A percentile compares a stretch with the other conserved stretches of the same genome.
Conservation (phyloP, 83 land plant species). For the Picea abies region DNA sequence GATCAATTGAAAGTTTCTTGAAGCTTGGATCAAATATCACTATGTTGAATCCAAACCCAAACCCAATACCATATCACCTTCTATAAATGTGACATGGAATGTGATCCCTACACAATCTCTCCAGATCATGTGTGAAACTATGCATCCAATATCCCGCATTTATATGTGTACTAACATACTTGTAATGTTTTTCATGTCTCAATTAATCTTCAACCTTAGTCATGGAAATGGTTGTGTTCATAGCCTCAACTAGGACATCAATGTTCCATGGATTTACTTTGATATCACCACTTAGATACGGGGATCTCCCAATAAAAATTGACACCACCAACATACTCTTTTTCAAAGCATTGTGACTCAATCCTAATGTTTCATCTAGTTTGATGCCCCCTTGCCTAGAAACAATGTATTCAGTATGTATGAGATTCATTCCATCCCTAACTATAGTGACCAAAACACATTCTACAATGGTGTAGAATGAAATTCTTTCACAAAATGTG, state of each 20-base stretch:
- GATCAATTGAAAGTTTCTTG: constrained; percentile 49
- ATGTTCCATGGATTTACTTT: constrained; percentile 75
- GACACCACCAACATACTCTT: constrained; percentile 74
- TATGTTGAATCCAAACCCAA: constrained; percentile 62
- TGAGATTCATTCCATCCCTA: constrained; percentile 82
- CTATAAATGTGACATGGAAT: no score
- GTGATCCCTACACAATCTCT: constrained; percentile 66
- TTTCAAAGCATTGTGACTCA: constrained; percentile 17
- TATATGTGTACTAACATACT: constrained; percentile 68
- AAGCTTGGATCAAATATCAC: constrained; percentile 61
- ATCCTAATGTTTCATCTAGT: constrained; percentile 34
- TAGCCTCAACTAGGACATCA: constrained; percentile 69
- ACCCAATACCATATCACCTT: constrained; percentile 68
- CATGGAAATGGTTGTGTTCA: constrained; percentile 41
- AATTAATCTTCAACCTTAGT: constrained; percentile 47
- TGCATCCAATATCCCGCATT: constrained; percentile 72
- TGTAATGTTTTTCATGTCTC: constrained; percentile 75
- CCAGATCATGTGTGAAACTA: constrained; percentile 67
- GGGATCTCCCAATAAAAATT: constrained; percentile 74
- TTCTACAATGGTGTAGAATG: no score
- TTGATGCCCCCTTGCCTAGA: constrained; percentile 61
- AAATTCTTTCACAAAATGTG: no score
- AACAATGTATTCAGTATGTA: constrained; percentile 61
- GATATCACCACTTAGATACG: constrained; percentile 77
- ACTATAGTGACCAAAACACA: no score